Conservation (phyloP, 2,329 filamentous ascomycete genomes). For the Colletotrichum orchidophilum region DNA sequence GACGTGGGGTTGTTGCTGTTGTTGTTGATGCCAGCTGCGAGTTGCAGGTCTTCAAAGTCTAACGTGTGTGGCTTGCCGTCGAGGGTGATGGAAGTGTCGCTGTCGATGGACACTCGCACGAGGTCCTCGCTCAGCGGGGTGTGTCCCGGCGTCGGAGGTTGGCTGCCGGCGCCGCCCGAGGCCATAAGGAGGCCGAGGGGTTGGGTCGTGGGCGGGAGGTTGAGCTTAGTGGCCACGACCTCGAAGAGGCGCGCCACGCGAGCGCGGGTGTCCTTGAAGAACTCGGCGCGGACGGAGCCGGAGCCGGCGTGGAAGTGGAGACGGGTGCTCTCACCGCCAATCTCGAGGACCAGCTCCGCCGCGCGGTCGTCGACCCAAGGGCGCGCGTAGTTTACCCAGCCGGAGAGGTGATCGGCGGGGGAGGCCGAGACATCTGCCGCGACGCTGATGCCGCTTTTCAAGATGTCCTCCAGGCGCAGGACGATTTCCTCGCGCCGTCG, state of each 20-base stretch:
- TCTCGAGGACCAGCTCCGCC: constrained; percentile 82
- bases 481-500: constrained; percentile 78
- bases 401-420: constrained; percentile 43
- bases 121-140: constrained; percentile 76
- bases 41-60: constrained; percentile 36
- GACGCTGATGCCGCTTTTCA: constrained; percentile 83
- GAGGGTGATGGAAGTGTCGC: constrained; percentile 66
- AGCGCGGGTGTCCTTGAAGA: constrained; percentile 75
- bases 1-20: constrained; percentile 39
- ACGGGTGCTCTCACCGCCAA: constrained; percentile 72
- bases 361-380: constrained; percentile 84
- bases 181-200: constrained; percentile 75
- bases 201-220: constrained; percentile 67
- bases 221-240: constrained; percentile 83
- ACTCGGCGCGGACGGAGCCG: constrained; percentile 66
- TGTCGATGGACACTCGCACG: constrained; percentile 71
- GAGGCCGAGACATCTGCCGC: constrained; percentile 53
- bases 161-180: constrained; percentile 67
- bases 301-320: constrained; percentile 56
- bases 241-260: constrained; percentile 79
- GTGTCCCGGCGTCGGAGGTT: constrained; percentile 73
- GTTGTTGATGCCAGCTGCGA: background rate
- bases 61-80: constrained; percentile 62
- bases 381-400: constrained; percentile 81
- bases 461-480: constrained; percentile 84